Evolutionary conservation across 306 rosid species (phyloP).

Genomic region (Acmispon strigosus): DNA sequence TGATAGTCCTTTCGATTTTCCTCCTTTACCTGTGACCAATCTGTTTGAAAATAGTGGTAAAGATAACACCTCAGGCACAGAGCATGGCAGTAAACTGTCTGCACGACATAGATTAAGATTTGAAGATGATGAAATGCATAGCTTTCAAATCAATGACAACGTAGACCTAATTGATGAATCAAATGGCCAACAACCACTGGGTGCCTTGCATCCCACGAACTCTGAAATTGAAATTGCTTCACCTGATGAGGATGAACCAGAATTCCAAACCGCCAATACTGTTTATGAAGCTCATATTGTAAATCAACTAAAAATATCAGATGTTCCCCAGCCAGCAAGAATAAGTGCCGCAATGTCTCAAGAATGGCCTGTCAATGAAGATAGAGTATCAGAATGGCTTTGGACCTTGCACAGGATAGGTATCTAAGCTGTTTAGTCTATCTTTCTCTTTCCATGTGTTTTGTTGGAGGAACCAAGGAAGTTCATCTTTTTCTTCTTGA

Average conservation of each 20-base stretch:
- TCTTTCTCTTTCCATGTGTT: slow-evolving; percentile 3
- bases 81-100: slow-evolving; percentile 32
- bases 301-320: slow-evolving; percentile 60
- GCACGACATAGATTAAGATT: slow-evolving; percentile 31
- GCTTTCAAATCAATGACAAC: slow-evolving; percentile 66
- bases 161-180: slow-evolving; percentile 65
- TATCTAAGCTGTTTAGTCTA: slow-evolving; percentile 14
- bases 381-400: slow-evolving; percentile 86
- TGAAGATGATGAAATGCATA: slow-evolving; percentile 61
- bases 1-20: slow-evolving; percentile 57
- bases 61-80: slow-evolving; percentile 30
- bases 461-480: background rate
- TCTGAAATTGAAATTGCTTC: slow-evolving; percentile 57
- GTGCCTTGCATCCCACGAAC: slow-evolving; percentile 29
- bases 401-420: slow-evolving; percentile 97
- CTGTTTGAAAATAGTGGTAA: slow-evolving; percentile 48
- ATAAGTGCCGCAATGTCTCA: slow-evolving; percentile 38
- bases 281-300: slow-evolving; percentile 37
- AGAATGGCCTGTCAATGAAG: slow-evolving; percentile 41
- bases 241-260: slow-evolving; percentile 40
- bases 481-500: slow-evolving; percentile 4
- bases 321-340: slow-evolving; percentile 51
- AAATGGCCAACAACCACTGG: slow-evolving; percentile 36
- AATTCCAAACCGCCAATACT: slow-evolving; percentile 23
- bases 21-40: slow-evolving; percentile 57